Percentiles rank a stretch among this genome's conserved stretches.
These are phyloP conservation scores for Pythium pyrilobum DNA, from an alignment of 352 stramenopile species.

Conservation along the genomic window DNA sequence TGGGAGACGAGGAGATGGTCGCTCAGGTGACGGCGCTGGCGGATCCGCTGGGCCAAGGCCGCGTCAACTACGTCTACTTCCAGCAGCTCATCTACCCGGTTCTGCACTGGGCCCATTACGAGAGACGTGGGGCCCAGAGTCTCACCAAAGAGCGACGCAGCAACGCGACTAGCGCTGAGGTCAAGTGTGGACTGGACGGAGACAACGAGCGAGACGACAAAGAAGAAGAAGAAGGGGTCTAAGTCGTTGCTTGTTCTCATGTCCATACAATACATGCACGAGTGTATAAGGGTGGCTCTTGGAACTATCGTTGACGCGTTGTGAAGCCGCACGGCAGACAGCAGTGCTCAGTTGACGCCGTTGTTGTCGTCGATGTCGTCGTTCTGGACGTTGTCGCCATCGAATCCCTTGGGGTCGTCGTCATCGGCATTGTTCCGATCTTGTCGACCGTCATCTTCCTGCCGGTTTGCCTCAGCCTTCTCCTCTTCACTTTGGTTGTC, in stretches of 20 bases:
- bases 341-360: background rate
- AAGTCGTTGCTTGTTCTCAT: no score
- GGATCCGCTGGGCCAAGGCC: constrained; percentile 38
- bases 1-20: constrained; percentile 21
- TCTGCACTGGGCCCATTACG: constrained; percentile 30
- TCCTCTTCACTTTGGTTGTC: no score
- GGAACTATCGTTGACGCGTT: no score
- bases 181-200: no score
- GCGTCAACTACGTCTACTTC: constrained; percentile 58
- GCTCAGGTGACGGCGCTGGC: constrained; percentile 32
- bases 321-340: no score
- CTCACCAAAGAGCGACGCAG: background rate
- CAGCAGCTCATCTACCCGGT: constrained; percentile 48
- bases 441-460: constrained; percentile 11
- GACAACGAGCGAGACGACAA: no score
- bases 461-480: background rate
- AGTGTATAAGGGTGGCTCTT: no score
- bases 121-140: constrained; percentile 4
- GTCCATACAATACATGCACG: no score
- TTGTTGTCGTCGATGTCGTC: constrained; percentile 9
- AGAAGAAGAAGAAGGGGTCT: no score
- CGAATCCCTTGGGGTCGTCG: background rate
- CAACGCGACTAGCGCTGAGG: background rate
- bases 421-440: constrained; percentile 11
- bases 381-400: background rate